Evolutionary conservation across 495 filamentous ascomycete genomes (phyloP).

Genomic region (Hypoxylon subgilvum): DNA sequence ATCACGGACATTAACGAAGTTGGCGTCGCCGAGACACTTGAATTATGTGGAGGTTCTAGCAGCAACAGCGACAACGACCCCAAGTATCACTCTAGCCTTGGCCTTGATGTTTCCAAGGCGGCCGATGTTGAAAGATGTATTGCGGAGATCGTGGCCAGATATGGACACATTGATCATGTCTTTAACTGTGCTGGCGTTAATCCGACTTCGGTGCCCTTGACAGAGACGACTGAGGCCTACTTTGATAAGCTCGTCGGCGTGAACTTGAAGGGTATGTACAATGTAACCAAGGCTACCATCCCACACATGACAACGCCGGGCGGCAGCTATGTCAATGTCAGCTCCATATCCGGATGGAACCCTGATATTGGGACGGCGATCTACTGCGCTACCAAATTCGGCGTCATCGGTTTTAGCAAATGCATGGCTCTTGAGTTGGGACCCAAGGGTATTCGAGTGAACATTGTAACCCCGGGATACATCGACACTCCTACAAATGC

Average conservation of each 20-base stretch:
- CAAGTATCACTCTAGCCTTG: slow-evolving; percentile 34
- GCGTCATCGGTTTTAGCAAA: slow-evolving; percentile 61
- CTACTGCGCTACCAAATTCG: slow-evolving; percentile 61
- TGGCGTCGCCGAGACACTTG: slow-evolving; percentile 32
- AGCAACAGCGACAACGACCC: neutral
- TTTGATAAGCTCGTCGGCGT: slow-evolving; percentile 39
- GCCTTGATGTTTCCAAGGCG: slow-evolving; percentile 48
- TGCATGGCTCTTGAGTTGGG: slow-evolving; percentile 63
- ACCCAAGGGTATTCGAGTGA: slow-evolving; percentile 57
- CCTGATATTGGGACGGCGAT: slow-evolving; percentile 46
- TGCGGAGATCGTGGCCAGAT: slow-evolving; percentile 36
- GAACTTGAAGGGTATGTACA: slow-evolving; percentile 45
- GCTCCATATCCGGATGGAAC: slow-evolving; percentile 50
- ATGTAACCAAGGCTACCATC: slow-evolving; percentile 44
- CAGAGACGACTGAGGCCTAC: slow-evolving; percentile 31
- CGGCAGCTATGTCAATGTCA: slow-evolving; percentile 50
- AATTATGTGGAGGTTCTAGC: slow-evolving; percentile 19
- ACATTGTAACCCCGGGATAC: slow-evolving; percentile 61
- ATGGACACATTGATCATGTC: slow-evolving; percentile 50
- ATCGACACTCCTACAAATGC: slow-evolving; percentile 40
- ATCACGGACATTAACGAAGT: slow-evolving; percentile 52
- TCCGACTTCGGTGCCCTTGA: slow-evolving; percentile 51
- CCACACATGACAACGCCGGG: slow-evolving; percentile 40
- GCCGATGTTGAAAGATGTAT: slow-evolving; percentile 39
- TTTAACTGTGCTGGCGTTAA: slow-evolving; percentile 63